Percentiles rank a stretch among this genome's conserved stretches.
These are phyloP conservation scores for Penicillium sp. DNA, from an alignment of 2,329 filamentous ascomycete species.

Conservation along the genomic window DNA sequence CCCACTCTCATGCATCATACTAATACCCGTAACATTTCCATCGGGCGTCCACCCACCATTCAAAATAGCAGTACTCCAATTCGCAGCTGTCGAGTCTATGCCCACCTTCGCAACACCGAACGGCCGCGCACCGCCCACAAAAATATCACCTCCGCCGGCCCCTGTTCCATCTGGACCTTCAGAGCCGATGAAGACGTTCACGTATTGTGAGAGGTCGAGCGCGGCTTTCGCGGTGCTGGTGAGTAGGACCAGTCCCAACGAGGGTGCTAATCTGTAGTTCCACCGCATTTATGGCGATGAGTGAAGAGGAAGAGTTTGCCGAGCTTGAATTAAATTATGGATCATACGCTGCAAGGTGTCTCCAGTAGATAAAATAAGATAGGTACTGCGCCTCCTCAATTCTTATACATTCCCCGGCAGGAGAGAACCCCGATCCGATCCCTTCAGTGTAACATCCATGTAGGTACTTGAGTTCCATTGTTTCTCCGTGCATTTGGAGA, in stretches of 20 bases:
- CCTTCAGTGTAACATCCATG: neutral
- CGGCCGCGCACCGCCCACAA: conserved; percentile 45
- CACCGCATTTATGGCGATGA: neutral
- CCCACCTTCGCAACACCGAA: conserved; percentile 48
- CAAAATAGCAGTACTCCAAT: conserved; percentile 36
- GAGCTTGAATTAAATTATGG: neutral
- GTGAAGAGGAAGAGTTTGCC: neutral
- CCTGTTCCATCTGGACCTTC: conserved; percentile 45
- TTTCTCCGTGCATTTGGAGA: neutral
- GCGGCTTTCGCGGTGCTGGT: neutral
- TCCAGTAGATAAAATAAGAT: neutral
- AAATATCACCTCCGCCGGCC: conserved; percentile 46
- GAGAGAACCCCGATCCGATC: neutral
- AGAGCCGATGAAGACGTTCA: conserved; percentile 50
- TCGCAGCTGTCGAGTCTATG: conserved; percentile 39
- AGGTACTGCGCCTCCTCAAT: neutral
- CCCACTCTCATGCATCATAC: conserved; percentile 51
- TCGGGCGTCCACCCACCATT: conserved; percentile 50
- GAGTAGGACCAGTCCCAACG: conserved; percentile 2
- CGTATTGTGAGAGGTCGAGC: conserved; percentile 37
- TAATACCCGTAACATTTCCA: conserved; percentile 52
- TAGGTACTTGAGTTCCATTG: neutral
- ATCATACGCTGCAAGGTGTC: neutral
- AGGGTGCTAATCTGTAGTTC: neutral
- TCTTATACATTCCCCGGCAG: conserved; percentile 10